phyloP scores from a whole-genome alignment of 257 asterid genomes.

The Nicotiana tomentosiformis region DNA sequence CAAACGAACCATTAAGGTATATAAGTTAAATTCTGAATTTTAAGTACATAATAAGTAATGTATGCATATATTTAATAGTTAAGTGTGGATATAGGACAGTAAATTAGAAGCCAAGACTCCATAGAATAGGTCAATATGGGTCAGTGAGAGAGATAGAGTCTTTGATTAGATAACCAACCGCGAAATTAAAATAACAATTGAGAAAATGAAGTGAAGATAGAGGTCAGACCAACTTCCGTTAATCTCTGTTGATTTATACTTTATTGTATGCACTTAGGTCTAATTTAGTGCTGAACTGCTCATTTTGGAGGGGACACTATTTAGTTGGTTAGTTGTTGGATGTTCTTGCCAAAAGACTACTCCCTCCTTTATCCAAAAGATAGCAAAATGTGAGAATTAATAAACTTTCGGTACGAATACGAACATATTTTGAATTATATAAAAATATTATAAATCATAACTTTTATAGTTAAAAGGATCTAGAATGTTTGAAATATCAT shows the following conservation, averaged over 20 bases:
- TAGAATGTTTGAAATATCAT: no score
- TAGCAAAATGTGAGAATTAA: neutral
- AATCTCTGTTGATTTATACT: neutral
- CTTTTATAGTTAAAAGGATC: no score
- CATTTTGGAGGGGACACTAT: neutral
- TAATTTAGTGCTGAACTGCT: neutral
- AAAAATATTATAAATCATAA: no score
- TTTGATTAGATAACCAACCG: neutral
- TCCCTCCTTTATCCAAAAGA: neutral
- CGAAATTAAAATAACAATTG: neutral
- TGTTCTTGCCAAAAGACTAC: neutral
- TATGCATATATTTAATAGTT: neutral
- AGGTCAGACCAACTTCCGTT: neutral
- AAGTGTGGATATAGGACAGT: neutral
- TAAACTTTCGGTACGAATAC: no score
- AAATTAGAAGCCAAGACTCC: constrained; percentile 1
- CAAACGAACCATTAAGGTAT: no score
- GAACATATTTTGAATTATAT: no score
- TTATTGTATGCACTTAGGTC: neutral
- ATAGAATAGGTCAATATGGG: constrained; percentile 18
- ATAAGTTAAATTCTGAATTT: no score
- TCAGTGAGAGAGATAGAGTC: neutral
- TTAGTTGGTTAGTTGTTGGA: constrained; percentile 6
- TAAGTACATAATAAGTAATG: neutral
- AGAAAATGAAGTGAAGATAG: neutral